Percentiles rank a stretch among this genome's conserved stretches.
These are phyloP conservation scores for Pythium rishiriense DNA, from an alignment of 352 stramenopile genomes.

Conservation along the genomic window DNA sequence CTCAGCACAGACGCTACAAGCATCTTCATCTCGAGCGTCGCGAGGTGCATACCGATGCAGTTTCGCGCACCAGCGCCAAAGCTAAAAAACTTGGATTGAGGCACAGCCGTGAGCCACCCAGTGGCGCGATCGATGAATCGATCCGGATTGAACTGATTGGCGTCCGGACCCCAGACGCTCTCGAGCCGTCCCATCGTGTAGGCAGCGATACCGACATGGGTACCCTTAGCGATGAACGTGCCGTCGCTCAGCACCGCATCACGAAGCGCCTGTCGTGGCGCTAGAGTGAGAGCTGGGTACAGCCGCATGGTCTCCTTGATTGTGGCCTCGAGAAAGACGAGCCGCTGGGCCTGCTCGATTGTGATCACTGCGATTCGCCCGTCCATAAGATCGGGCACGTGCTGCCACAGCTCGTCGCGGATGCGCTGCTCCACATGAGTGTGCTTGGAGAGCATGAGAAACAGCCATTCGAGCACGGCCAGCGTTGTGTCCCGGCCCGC, in stretches of 20 bases:
- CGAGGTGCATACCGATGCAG: constrained; percentile 46
- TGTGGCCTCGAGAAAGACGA: constrained; percentile 26
- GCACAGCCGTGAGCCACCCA: constrained; percentile 17
- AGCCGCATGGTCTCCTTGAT: constrained; percentile 42
- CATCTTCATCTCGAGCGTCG: constrained; percentile 48
- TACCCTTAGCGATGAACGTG: constrained; percentile 32
- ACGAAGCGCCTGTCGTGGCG: constrained; percentile 22
- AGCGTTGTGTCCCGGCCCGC: constrained; percentile 52
- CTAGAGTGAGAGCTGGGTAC: constrained; percentile 33
- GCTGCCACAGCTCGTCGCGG: constrained; percentile 26
- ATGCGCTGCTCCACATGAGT: constrained; percentile 31
- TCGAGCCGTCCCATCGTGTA: constrained; percentile 34
- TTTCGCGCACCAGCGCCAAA: constrained; percentile 16
- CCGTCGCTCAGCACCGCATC: constrained; percentile 41
- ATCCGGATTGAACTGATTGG: constrained; percentile 33
- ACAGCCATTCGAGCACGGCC: constrained; percentile 43
- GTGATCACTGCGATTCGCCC: constrained; percentile 4
- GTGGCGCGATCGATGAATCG: constrained; percentile 26
- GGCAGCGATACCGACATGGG: constrained; percentile 25
- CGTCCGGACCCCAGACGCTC: constrained; percentile 37
- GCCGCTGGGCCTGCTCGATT: constrained; percentile 13
- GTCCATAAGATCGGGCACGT: constrained; percentile 19
- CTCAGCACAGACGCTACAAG: constrained; percentile 34
- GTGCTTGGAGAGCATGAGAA: constrained; percentile 41
- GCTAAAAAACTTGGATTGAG: constrained; percentile 34